Evolutionary conservation across 345 rosid species (phyloP), one percentile per base, ranked within the genome.

Genomic region (Hypericum perforatum): DNA sequence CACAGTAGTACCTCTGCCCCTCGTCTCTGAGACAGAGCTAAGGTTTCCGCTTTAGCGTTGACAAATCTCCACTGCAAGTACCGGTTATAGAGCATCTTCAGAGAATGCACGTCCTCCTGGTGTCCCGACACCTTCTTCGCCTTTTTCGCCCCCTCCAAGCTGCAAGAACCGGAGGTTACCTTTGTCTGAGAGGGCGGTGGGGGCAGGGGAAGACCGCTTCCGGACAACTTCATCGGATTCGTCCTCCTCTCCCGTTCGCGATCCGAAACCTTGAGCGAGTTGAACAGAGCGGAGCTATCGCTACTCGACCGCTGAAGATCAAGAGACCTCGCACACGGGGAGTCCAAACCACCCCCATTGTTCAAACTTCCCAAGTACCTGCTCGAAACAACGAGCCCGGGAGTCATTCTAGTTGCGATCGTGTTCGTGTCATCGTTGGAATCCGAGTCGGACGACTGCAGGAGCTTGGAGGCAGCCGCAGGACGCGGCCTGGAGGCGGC

Each of bases 41-140:
- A 70, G 16, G 63, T 59, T 58, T 69, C 82, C 16, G 85, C 82
- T 62, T 84, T 86, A 2, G 92, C 91, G 15, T 86, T 91, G n/a
- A 81, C 87, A 44, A 67, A 84, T 66, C 89, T 76, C 98, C 96
- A 91, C 62, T 84, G 96, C 59, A 86, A 65, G 59, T 76, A 69
- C n/a, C 76, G 82, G 46, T 82, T 86, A 49, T 86, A 78, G n/a
- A 86, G 74, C 76, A 84, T 50, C 47, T 64, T 84, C 39, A 90
- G 67, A 49, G 79, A 65, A n/a, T 86, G 87, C 3, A 67, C 56
- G 54, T 86, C 95, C 11, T 76, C 81, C 60, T 78, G 87, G 43
- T 76, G 92, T 9, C 61, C 50, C 5, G 61, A 64, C 61, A 45
- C 70, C 63, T 77, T 84, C 76, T 54, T 80, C 9, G 69, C 64